Evolutionary conservation across 2,329 filamentous ascomycete genomes (phyloP).

Genomic region (Pyrenochaeta sp.): DNA sequence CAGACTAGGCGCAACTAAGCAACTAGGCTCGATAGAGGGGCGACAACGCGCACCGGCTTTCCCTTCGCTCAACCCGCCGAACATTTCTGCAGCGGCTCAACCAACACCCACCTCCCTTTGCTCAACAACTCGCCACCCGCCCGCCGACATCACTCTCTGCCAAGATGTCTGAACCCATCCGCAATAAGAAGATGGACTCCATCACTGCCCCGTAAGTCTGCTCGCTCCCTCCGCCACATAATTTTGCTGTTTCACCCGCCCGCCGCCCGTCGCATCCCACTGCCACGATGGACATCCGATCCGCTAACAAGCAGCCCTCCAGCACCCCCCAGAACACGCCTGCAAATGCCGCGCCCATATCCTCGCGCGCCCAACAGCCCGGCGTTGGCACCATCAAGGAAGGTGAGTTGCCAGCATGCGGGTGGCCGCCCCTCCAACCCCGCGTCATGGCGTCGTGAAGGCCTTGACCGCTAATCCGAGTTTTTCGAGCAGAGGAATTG

Average conservation of each 20-base stretch:
- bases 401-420: constrained; percentile 66
- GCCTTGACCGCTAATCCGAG: constrained; percentile 48
- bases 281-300: constrained; percentile 41
- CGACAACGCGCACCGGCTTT: constrained; percentile 28
- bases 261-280: constrained; percentile 17
- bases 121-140: constrained; percentile 42
- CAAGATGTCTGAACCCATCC: constrained; percentile 72
- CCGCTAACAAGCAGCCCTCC: constrained; percentile 41
- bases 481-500: constrained; percentile 75
- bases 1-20: constrained; percentile 24
- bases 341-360: constrained; percentile 93
- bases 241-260: no score
- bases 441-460: constrained; percentile 27
- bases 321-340: constrained; percentile 99
- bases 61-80: constrained; percentile 40
- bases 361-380: constrained; percentile 94
- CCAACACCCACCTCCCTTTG: constrained; percentile 39
- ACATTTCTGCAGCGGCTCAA: constrained; percentile 42
- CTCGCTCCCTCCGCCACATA: constrained; percentile 31
- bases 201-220: constrained; percentile 69
- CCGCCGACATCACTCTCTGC: constrained; percentile 33
- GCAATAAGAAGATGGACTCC: constrained; percentile 70
- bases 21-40: constrained; percentile 31
- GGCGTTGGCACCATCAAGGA: constrained; percentile 95
- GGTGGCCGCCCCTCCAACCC: constrained; percentile 38